These are phyloP conservation scores for Cutaneotrichosporon spelunceum DNA, from an alignment of 1,284 basidiomycete species.

Conservation along the genomic window DNA sequence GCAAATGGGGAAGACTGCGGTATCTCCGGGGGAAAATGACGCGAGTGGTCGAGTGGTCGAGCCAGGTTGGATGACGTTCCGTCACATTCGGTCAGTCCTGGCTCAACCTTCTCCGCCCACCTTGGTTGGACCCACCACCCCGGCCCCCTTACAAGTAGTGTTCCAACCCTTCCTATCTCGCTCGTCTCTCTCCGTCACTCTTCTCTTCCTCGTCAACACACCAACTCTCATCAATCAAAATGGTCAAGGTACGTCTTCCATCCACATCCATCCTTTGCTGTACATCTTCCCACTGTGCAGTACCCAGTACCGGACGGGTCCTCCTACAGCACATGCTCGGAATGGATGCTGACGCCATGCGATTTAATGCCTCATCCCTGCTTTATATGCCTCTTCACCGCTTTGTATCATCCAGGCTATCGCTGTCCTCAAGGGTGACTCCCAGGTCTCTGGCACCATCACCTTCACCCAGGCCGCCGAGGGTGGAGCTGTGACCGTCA, in stretches of 20 bases:
- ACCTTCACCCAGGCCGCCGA: slow-evolving; percentile 61
- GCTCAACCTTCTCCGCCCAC: not conserved
- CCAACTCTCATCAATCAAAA: slow-evolving; percentile 1
- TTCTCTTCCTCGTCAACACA: not conserved
- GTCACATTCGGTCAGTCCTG: too few relatives aligned
- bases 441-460: slow-evolving; percentile 62
- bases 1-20: not conserved
- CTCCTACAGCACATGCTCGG: not conserved
- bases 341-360: not conserved
- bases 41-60: not conserved
- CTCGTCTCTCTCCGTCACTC: slow-evolving; percentile 5
- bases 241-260: slow-evolving; percentile 15
- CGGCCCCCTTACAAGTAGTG: not conserved
- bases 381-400: slow-evolving; percentile 6
- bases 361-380: slow-evolving; percentile 3
- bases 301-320: slow-evolving; percentile 1
- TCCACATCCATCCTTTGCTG: slow-evolving; percentile 5
- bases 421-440: slow-evolving; percentile 63
- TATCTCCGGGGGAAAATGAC: not conserved
- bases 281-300: not conserved
- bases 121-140: too few relatives aligned
- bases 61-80: too few relatives aligned
- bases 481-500: slow-evolving; percentile 60
- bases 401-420: slow-evolving; percentile 55
- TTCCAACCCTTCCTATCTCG: not conserved